phyloP scores from a whole-genome alignment of 2,329 filamentous ascomycete species.

The Talaromyces sp. region DNA sequence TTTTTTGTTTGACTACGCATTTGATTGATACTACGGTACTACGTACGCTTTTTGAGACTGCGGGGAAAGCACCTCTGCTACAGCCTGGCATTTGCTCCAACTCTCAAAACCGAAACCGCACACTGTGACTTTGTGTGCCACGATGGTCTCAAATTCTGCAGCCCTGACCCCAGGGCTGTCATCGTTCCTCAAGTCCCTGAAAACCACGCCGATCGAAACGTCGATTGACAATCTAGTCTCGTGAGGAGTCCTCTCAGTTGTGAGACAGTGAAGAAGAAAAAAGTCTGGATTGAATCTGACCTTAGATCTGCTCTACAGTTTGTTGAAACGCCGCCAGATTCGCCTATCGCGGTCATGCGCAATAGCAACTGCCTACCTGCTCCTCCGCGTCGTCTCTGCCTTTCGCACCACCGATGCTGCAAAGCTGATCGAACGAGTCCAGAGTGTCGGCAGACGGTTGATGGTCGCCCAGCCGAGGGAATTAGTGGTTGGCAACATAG shows the following conservation, averaged over 20 bases:
- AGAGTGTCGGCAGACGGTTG: conserved; percentile 71
- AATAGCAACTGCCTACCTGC: conserved; percentile 81
- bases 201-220: conserved; percentile 68
- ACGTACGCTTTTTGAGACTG: neutral
- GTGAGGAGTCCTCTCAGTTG: conserved; percentile 46
- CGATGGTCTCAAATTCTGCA: conserved; percentile 57
- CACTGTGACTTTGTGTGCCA: neutral
- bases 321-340: conserved; percentile 89
- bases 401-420: conserved; percentile 74
- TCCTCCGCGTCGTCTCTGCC: conserved; percentile 79
- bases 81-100: neutral
- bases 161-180: conserved; percentile 68
- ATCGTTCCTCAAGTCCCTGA: conserved; percentile 74
- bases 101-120: neutral
- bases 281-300: conserved; percentile 15
- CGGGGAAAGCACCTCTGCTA: neutral
- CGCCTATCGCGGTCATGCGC: conserved; percentile 83
- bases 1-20: neutral
- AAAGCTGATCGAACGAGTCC: conserved; percentile 74
- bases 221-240: conserved; percentile 80
- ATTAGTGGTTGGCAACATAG: conserved; percentile 90
- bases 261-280: neutral
- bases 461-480: conserved; percentile 83
- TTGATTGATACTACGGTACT: neutral
- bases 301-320: conserved; percentile 44